Evolutionary conservation across 441 rosid genomes (phyloP), one percentile per base, ranked within the genome.

Genomic region (Erodium moschatum): DNA sequence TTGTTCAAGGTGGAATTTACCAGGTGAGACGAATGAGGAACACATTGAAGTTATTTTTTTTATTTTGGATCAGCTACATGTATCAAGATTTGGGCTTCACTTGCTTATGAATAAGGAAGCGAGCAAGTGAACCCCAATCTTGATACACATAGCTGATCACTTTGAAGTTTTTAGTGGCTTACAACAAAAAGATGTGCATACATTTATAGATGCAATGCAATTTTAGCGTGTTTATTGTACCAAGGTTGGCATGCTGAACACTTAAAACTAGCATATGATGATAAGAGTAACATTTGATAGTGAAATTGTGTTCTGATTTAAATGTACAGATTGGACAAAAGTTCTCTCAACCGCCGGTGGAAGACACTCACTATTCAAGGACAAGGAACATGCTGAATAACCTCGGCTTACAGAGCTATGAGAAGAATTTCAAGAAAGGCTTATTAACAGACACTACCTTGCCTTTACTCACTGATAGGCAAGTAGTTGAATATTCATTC

Each of bases 401-500:
- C 73, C 89, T 91, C 38, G 98, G 98, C 67, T 82, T 93, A 18
- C 90, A 88, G 79, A 86, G 80, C 69, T 91, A 93, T 20, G 95
- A 91, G 84, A 89, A 88, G 81, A 91, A 93, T 75, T 93, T 93
- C 82, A 91, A 86, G 85, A 85, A 76, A 69, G 98, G 98, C 80
- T 74, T 91, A 72, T 77, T 93, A 70, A 90, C 95, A 0, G 98
- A 93, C 65, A 77, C 66, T 54, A 89, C 97, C 27, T 79, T 93
- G 78, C 98, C 98, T 24, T 79, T 93, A 80, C 87, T 93, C 79
- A 93, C 87, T n/a, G 97, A 93, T 74, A 87, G 98, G 97, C 82
- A 85, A 79, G 76, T 70, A 5, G 68, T 69, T 68, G 42, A 24
- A 71, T 72, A 24, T 40, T 38, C 15, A 7, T 61, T 40, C 70